Conservation (phyloP, 2,329 filamentous ascomycete genomes). For the Paracorniculantispora psalliotae region DNA sequence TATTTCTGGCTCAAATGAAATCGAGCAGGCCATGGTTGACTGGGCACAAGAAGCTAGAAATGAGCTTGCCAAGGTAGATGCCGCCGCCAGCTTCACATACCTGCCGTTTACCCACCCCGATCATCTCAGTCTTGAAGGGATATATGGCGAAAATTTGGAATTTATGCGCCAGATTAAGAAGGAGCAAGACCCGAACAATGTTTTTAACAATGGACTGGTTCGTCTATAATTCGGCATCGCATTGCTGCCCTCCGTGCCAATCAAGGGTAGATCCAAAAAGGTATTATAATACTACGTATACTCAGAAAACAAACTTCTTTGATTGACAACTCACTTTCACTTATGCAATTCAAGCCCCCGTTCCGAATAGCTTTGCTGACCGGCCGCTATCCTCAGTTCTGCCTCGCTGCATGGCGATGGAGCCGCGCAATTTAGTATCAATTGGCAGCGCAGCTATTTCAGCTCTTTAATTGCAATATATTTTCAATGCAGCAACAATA, state of each 20-base stretch:
- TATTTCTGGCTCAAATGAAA: conserved; percentile 18
- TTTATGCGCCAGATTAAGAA: conserved; percentile 23
- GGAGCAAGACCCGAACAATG: conserved; percentile 31
- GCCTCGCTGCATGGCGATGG: too few species aligned
- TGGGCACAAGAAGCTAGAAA: conserved; percentile 23
- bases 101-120: conserved; percentile 25
- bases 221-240: conserved; percentile 1
- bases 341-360: too few species aligned
- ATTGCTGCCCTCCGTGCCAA: too few species aligned
- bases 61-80: conserved; percentile 19
- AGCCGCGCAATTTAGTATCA: too few species aligned
- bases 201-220: conserved; percentile 24
- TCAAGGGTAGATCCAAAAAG: too few species aligned
- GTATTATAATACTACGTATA: too few species aligned
- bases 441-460: background rate
- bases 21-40: conserved; percentile 19
- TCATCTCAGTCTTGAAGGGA: conserved; percentile 22
- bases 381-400: too few species aligned
- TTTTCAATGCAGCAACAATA: too few species aligned
- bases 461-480: background rate
- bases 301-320: too few species aligned
- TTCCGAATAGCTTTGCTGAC: too few species aligned
- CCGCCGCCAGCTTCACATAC: conserved; percentile 26
- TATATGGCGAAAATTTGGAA: conserved; percentile 26
- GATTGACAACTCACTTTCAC: too few species aligned